Base-by-base conservation (phyloP, 805 yeast species). In the Saccharomyces cerevisiae region DNA sequence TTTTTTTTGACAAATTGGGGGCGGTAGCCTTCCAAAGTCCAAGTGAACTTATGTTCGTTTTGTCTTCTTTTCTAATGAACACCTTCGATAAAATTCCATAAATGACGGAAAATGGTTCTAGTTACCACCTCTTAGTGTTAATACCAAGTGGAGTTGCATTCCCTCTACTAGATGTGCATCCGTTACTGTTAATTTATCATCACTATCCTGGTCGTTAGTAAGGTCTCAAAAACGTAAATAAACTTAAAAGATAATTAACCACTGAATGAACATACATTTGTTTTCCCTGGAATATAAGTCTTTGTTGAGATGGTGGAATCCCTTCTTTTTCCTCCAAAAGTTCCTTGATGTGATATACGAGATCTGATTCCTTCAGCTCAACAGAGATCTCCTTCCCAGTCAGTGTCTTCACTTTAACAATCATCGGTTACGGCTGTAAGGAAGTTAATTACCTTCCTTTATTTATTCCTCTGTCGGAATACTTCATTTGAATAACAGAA, bases 271-370 rank as follows among this genome's bases (percentile, higher is more conserved):
- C 87, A 68, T 74, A 81, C 85, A 92, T 79, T 74, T 92, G 97
- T 61, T 89, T 87, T 22, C 99, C 99, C 53, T 87, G 84, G 72
- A 80, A 89, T 63, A 92, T 85, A 60, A 92, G 81, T 61, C 96
- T 81, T 72, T 94, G 99, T 73, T 92, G 99, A 30, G 87, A 83
- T 10, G 98, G 97, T 2, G 98, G 97, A 53, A 92, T 92, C 1
- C 98, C 99, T 69, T 92, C 98, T 64, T 89, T 89, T 66, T 92
- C 97, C 70, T 94, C 98, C 74, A 92, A 82, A 67, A 86, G 80
- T 68, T 92, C 97, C 71, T 92, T 92, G 71, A 92, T 83, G 50
- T 85, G 81, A 57, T 82, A 79, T 55, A 88, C 78, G 59, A 68
- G 68, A 54, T 71, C 76, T 4, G 60, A 57, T 21, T 67, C 65